Percentiles rank a stretch among this genome's conserved stretches.
Conservation (phyloP, 108 stramenopile genomes). For the Epithemia pelagica region DNA sequence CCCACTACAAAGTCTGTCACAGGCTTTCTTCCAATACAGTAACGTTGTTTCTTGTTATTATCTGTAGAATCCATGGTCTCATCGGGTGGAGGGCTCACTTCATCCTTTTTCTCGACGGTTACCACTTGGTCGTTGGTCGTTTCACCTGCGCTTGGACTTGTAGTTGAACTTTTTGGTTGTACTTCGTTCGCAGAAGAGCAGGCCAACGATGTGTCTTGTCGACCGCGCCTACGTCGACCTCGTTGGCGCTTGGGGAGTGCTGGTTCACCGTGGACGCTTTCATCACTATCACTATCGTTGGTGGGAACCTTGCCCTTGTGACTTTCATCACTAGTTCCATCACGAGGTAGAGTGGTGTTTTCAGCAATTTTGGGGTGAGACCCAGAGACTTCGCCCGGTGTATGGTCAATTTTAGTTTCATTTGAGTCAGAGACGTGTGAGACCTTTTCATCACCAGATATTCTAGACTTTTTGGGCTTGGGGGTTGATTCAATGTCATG, state of each 20-base stretch:
- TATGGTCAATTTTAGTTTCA: not conserved
- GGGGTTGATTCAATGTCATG: no score
- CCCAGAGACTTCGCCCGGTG: not conserved
- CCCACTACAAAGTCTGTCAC: constrained; percentile 77
- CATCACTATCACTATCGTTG: constrained; percentile 3
- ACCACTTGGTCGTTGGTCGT: constrained; percentile 12
- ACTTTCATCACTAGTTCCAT: constrained; percentile 1
- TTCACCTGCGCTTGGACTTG: constrained; percentile 13
- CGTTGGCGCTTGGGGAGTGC: constrained; percentile 17
- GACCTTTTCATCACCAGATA: no score
- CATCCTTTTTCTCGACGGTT: constrained; percentile 9
- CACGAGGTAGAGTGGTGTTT: not conserved
- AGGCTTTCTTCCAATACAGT: constrained; percentile 82
- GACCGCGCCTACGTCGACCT: constrained; percentile 31
- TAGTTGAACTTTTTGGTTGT: constrained; percentile 23
- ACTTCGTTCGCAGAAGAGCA: not conserved
- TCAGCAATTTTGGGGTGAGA: not conserved
- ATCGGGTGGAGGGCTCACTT: constrained; percentile 2
- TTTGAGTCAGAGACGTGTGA: no score
- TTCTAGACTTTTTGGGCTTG: no score
- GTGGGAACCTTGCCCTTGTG: constrained; percentile 8
- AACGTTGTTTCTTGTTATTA: constrained; percentile 29
- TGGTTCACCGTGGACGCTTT: constrained; percentile 3
- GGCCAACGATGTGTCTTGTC: constrained; percentile 22
- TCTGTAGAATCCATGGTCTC: no score